Percentiles rank a stretch among this genome's conserved stretches.
Conservation (phyloP, 768 basidiomycete genomes). For the Mycena epipterygia region DNA sequence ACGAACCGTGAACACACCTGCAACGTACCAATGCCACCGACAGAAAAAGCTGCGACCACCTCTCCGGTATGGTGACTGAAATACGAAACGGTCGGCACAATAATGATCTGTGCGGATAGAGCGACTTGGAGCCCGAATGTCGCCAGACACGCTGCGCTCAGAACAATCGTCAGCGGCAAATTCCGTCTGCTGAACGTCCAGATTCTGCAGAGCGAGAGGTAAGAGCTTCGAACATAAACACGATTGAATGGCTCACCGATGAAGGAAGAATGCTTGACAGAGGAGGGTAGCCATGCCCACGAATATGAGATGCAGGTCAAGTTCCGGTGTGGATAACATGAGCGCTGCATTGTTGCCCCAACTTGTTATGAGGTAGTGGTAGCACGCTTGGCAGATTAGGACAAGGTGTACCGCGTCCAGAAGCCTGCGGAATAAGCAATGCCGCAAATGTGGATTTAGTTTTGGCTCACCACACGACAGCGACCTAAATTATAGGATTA, state of each 20-base stretch:
- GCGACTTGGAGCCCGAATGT: conserved; percentile 2
- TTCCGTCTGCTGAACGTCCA: conserved; percentile 29
- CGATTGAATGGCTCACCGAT: conserved; percentile 3
- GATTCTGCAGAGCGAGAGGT: conserved; percentile 1
- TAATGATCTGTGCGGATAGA: conserved; percentile 13
- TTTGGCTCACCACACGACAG: conserved; percentile 18
- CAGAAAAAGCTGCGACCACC: conserved; percentile 12
- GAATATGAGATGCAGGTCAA: conserved; percentile 30
- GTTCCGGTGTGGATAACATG: background rate
- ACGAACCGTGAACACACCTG: background rate
- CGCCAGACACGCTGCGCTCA: conserved; percentile 10
- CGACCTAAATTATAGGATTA: background rate
- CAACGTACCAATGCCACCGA: conserved; percentile 17
- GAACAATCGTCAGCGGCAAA: conserved; percentile 7
- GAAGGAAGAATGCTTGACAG: conserved; percentile 31
- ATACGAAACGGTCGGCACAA: conserved; percentile 8
- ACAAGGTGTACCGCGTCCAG: conserved; percentile 30
- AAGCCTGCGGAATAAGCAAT: too few species aligned
- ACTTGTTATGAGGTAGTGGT: conserved; percentile 33
- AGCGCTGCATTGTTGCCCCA: conserved; percentile 27
- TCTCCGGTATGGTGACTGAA: conserved; percentile 7
- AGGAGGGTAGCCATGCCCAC: conserved; percentile 21
- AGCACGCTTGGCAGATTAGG: conserved; percentile 31
- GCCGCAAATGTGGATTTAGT: too few species aligned
- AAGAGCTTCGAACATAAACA: background rate